A percentile compares a stretch with the other conserved stretches of the same genome.
Evolutionary conservation across 139 green algal genomes (phyloP).

Genomic region (Chlorella sp.): DNA sequence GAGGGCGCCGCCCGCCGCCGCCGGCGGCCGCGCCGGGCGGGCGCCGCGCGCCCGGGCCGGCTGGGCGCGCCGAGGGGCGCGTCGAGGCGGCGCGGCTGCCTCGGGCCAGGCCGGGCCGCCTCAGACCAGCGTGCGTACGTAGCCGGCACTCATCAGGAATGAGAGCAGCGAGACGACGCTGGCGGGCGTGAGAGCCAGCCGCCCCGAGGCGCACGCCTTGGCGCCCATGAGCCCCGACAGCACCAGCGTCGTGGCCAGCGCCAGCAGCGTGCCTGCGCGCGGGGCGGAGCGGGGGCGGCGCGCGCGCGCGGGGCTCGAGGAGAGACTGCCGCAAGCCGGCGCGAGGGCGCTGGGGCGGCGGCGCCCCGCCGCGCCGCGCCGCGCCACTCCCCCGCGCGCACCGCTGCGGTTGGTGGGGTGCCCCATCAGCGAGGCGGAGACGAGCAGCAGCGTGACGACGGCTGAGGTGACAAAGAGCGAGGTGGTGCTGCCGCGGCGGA

Average conservation of each 20-base stretch:
- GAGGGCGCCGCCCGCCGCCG: no score
- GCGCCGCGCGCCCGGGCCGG: no score
- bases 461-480: slow-evolving; percentile 19
- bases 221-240: slow-evolving; percentile 31
- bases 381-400: no score
- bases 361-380: no score
- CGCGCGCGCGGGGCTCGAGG: no score
- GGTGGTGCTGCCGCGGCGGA: slow-evolving; percentile 25
- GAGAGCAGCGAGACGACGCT: slow-evolving; percentile 26
- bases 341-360: no score
- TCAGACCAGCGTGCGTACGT: slow-evolving; percentile 20
- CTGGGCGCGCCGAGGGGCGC: no score
- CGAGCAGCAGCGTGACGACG: slow-evolving; percentile 25
- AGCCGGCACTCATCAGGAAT: slow-evolving; percentile 23
- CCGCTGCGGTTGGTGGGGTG: no score
- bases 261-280: slow-evolving; percentile 35
- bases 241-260: slow-evolving; percentile 23
- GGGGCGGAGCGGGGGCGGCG: no score
- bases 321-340: no score
- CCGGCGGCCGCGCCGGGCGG: no score
- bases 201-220: slow-evolving; percentile 27
- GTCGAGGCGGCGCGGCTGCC: no score
- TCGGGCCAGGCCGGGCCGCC: neutral
- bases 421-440: slow-evolving; percentile 36
- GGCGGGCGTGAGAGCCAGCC: slow-evolving; percentile 33